Base-by-base conservation (phyloP, 2,329 filamentous ascomycete genomes). In the Dendryphion nanum region DNA sequence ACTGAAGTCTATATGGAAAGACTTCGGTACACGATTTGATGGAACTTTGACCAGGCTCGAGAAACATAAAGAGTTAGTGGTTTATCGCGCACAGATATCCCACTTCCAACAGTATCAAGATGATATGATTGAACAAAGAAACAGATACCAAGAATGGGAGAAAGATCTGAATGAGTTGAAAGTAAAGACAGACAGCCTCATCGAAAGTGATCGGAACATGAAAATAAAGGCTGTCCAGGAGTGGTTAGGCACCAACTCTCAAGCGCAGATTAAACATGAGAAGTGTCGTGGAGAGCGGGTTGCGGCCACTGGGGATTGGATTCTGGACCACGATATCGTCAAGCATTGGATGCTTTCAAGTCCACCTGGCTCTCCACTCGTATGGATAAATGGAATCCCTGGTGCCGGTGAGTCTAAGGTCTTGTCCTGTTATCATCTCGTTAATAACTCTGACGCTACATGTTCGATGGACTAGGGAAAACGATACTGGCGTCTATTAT, bases 1-100 rank as follows among this genome's bases (percentile, higher is more conserved):
- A 7, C 56, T 59, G 20, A 33, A 42, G n/a, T 42, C 51, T 5
- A 39, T 54, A 33, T 64, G 55, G 55, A 56, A 55, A 32, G 48
- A 53, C 16, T 63, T 58, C 23, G 36, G 44, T 2, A 55, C 58
- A 1, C 50, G 50, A 26, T 64, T 65, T 34, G 35, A 45, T 3
- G 55, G 53, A 1, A 55, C 63, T 12, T 33, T 64, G 13, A 48
- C 46, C 6, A 52, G 48, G 18, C 47, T 64, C 0, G 33, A 39
- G 6, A 50, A 51, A 6, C 60, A 63, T 29, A 57, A 50, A 30
- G 37, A 44, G 1, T 42, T 62, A 8, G 40, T 64, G 6, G 55
- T 62, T 17, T 37, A 20, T 5, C 51, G 57, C 8, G 55, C 53
- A 6, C n/a, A 26, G 23, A 26, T 26, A 28, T 21, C 12, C 58